Percentiles rank a stretch among this genome's conserved stretches.
phyloP scores from a whole-genome alignment of 257 asterid species.

The Penstemon eatonii region DNA sequence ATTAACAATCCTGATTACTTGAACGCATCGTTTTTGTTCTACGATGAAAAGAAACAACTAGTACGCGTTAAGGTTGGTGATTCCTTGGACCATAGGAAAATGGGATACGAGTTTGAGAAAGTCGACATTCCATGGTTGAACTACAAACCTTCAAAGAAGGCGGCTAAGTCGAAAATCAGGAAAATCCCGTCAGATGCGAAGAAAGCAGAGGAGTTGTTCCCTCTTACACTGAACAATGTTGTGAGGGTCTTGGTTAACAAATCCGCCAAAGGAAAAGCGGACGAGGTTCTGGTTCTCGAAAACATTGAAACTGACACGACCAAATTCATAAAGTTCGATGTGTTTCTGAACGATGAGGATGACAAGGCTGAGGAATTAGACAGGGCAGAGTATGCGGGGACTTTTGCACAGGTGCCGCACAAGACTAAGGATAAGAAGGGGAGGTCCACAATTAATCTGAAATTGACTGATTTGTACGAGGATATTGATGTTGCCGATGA shows the following conservation, averaged over 20 bases:
- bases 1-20: slow-evolving; percentile 36
- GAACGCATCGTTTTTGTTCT: slow-evolving; percentile 49
- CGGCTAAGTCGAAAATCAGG: slow-evolving; percentile 21
- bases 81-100: slow-evolving; percentile 21
- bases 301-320: slow-evolving; percentile 29
- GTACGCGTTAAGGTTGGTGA: slow-evolving; percentile 45
- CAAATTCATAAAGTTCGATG: slow-evolving; percentile 45
- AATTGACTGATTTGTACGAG: slow-evolving; percentile 35
- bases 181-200: slow-evolving; percentile 9
- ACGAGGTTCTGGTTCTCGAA: slow-evolving; percentile 41
- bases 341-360: slow-evolving; percentile 53
- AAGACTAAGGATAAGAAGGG: slow-evolving; percentile 28
- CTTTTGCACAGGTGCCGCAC: slow-evolving; percentile 54
- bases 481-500: slow-evolving; percentile 40
- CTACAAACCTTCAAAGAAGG: slow-evolving; percentile 35
- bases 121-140: slow-evolving; percentile 47
- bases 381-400: slow-evolving; percentile 50
- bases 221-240: slow-evolving; percentile 31
- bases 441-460: slow-evolving; percentile 25
- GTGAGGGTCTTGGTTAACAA: slow-evolving; percentile 35
- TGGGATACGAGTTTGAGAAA: slow-evolving; percentile 44
- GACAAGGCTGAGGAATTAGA: slow-evolving; percentile 34
- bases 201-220: slow-evolving; percentile 33
- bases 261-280: slow-evolving; percentile 36
- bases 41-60: slow-evolving; percentile 43